These are phyloP conservation scores for Sporisorium graminicola DNA, from an alignment of 1,284 basidiomycete genomes.

Conservation along the genomic window DNA sequence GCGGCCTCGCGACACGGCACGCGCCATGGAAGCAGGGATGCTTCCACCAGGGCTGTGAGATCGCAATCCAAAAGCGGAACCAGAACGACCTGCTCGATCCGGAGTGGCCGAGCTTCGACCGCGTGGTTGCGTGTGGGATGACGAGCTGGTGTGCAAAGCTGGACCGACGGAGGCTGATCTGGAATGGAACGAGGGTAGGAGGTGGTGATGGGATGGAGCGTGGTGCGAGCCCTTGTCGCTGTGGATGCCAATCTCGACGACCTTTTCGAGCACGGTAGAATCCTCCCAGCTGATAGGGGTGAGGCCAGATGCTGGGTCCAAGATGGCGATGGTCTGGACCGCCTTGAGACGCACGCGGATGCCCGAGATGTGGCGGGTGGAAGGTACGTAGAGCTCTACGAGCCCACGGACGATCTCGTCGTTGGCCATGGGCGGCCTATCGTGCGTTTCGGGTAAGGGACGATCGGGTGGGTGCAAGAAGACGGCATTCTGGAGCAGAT, in stretches of 20 bases:
- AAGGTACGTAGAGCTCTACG: slow-evolving; percentile 66
- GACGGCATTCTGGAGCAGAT: slow-evolving; percentile 65
- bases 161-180: slow-evolving; percentile 39
- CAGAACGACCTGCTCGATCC: slow-evolving; percentile 44
- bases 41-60: slow-evolving; percentile 47
- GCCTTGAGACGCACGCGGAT: slow-evolving; percentile 65
- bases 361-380: slow-evolving; percentile 62
- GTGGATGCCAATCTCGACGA: slow-evolving; percentile 64
- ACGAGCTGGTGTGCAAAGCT: slow-evolving; percentile 13
- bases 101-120: slow-evolving; percentile 39
- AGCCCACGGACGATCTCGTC: slow-evolving; percentile 68
- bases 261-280: slow-evolving; percentile 64
- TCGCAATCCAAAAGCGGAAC: slow-evolving; percentile 47
- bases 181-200: slow-evolving; percentile 25
- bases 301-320: slow-evolving; percentile 57
- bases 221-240: slow-evolving; percentile 45
- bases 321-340: slow-evolving; percentile 65
- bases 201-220: slow-evolving; percentile 22
- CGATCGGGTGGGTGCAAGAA: slow-evolving; percentile 65
- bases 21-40: slow-evolving; percentile 54
- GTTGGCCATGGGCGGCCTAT: slow-evolving; percentile 61
- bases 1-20: slow-evolving; percentile 55
- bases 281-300: slow-evolving; percentile 66
- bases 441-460: slow-evolving; percentile 53
- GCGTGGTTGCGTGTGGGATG: slow-evolving; percentile 24